Conservation (phyloP, 495 filamentous ascomycete genomes). For the Annulohypoxylon maeteangense region DNA sequence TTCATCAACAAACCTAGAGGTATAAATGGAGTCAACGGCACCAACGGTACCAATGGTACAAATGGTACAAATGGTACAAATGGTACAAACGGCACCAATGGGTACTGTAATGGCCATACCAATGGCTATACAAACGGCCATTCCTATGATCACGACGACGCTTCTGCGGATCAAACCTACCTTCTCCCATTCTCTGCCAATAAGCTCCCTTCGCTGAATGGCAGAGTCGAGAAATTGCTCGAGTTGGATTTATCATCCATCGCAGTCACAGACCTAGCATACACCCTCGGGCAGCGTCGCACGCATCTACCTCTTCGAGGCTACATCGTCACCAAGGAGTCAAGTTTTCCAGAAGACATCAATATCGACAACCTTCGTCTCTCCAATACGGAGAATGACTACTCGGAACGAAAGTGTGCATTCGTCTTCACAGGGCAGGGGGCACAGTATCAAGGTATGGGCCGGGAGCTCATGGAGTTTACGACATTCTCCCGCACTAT, state of each 20-base stretch:
- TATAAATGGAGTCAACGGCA: not conserved
- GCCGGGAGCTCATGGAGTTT: not conserved
- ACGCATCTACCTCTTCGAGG: constrained; percentile 4
- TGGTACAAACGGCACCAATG: too few species aligned
- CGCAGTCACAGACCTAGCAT: not conserved
- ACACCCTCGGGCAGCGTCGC: constrained; percentile 5
- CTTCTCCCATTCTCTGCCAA: constrained; percentile 4
- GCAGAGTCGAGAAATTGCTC: not conserved
- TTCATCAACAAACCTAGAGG: not conserved
- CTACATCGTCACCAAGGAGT: not conserved
- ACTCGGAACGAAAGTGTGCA: too few species aligned
- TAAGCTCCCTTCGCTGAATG: not conserved
- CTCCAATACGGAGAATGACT: not conserved
- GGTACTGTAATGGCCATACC: too few species aligned
- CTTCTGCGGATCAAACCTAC: not conserved
- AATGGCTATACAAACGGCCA: not conserved
- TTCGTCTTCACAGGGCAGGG: constrained; percentile 32
- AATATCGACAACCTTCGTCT: not conserved
- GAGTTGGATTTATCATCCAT: not conserved
- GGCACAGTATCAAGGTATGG: constrained; percentile 21
- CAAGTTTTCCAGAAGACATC: constrained; percentile 21
- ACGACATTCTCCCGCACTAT: not conserved
- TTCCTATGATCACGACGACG: not conserved
- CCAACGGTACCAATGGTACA: not conserved
- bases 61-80: not conserved